These are phyloP conservation scores for Discostella pseudostelligera DNA, from an alignment of 108 stramenopile species.

Conservation along the genomic window DNA sequence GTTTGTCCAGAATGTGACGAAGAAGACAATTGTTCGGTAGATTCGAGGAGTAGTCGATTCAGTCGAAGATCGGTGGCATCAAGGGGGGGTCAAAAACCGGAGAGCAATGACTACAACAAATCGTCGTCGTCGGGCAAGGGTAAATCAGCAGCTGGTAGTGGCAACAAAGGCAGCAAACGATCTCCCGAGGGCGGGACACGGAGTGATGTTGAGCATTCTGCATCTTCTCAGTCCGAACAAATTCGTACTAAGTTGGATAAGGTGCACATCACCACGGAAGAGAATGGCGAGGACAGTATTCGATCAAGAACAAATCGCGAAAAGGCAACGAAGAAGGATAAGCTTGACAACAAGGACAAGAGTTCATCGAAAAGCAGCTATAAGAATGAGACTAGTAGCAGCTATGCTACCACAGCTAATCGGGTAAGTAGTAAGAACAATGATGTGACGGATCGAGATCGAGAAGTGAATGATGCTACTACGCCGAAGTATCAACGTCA, in stretches of 20 bases:
- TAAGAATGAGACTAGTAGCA: background rate
- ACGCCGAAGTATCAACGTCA: too few relatives aligned
- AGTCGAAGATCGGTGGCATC: constrained; percentile 11
- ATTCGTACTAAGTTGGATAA: too few relatives aligned
- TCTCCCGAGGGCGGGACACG: background rate
- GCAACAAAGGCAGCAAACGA: background rate
- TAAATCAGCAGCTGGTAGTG: background rate
- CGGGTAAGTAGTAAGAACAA: too few relatives aligned
- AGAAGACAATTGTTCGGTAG: constrained; percentile 16
- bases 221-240: too few relatives aligned
- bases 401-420: background rate
- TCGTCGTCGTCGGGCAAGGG: constrained; percentile 7
- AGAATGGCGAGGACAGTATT: too few relatives aligned
- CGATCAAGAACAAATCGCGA: background rate
- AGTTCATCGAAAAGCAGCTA: background rate
- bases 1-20: constrained; percentile 28
- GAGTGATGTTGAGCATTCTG: background rate
- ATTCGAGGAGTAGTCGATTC: constrained; percentile 22
- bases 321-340: background rate
- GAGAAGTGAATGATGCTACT: too few relatives aligned
- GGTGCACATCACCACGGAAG: too few relatives aligned
- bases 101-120: background rate
- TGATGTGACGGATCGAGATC: too few relatives aligned
- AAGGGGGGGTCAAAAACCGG: constrained; percentile 1
- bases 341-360: background rate